Percentiles rank a stretch among this genome's conserved stretches.
phyloP scores from a whole-genome alignment of 2,329 filamentous ascomycete species.

The Chrysosporium queenslandicum region DNA sequence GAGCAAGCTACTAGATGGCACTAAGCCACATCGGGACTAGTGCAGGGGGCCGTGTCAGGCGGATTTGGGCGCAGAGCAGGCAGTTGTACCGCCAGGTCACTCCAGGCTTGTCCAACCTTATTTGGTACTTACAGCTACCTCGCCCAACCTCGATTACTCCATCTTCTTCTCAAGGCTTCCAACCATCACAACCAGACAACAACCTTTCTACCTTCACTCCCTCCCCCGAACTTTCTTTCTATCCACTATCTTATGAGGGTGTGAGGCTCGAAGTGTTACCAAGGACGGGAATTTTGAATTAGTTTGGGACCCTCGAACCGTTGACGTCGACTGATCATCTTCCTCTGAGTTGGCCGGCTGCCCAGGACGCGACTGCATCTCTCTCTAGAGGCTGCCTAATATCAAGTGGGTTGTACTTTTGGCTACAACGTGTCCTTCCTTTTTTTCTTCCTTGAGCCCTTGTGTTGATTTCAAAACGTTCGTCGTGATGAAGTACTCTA shows the following conservation, averaged over 20 bases:
- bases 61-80: not conserved
- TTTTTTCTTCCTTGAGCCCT: not conserved
- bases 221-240: not conserved
- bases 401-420: not conserved
- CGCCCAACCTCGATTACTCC: conserved; percentile 2
- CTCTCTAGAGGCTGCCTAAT: not conserved
- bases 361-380: not conserved
- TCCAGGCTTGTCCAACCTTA: not conserved
- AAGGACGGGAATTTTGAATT: not conserved
- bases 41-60: conserved; percentile 1
- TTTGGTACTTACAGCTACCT: conserved; percentile 2
- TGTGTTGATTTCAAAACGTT: not conserved
- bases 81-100: conserved; percentile 1
- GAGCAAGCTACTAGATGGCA: not conserved
- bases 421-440: not conserved
- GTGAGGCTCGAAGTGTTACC: not conserved
- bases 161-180: conserved; percentile 2
- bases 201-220: not conserved
- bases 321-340: not conserved
- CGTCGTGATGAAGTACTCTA: not conserved
- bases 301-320: not conserved
- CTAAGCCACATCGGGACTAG: not conserved
- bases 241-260: not conserved
- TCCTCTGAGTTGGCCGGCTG: not conserved
- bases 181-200: not conserved